Evolutionary conservation across 768 basidiomycete species (phyloP).

Genomic region (Lactarius akahatsu): DNA sequence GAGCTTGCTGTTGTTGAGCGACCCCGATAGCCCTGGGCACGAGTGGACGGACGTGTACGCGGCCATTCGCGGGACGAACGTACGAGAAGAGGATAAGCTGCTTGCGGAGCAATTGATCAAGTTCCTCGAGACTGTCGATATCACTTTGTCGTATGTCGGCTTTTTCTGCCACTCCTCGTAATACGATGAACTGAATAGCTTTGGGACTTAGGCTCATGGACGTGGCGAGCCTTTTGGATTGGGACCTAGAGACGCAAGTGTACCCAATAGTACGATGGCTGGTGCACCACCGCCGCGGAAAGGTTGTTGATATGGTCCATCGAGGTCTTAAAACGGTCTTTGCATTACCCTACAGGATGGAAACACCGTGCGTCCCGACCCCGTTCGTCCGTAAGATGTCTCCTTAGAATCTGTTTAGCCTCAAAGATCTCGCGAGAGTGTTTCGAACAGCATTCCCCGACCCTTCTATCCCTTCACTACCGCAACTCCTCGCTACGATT

Average conservation of each 20-base stretch:
- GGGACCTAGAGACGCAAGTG: constrained; percentile 79
- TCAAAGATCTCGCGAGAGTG: constrained; percentile 53
- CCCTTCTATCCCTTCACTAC: constrained; percentile 64
- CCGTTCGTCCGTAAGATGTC: background rate
- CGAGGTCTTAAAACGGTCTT: constrained; percentile 79
- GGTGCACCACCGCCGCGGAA: constrained; percentile 86
- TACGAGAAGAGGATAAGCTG: constrained; percentile 61
- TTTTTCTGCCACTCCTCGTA: background rate
- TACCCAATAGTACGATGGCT: constrained; percentile 92
- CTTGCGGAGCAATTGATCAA: constrained; percentile 70
- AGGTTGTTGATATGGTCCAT: constrained; percentile 85
- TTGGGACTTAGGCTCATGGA: constrained; percentile 55
- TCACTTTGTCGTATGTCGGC: constrained; percentile 69
- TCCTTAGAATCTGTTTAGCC: constrained; percentile 38
- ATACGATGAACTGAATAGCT: background rate
- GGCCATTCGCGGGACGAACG: constrained; percentile 57
- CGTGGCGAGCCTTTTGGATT: constrained; percentile 76
- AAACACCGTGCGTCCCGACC: constrained; percentile 51
- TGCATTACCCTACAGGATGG: constrained; percentile 64
- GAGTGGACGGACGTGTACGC: constrained; percentile 53
- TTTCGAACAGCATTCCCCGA: constrained; percentile 63
- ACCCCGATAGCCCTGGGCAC: constrained; percentile 45
- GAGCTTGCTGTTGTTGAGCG: constrained; percentile 74
- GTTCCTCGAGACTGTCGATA: constrained; percentile 71
- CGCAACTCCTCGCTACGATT: constrained; percentile 70